Conservation (phyloP, 2,329 filamentous ascomycete genomes). For the Leptoxyphium fumago region DNA sequence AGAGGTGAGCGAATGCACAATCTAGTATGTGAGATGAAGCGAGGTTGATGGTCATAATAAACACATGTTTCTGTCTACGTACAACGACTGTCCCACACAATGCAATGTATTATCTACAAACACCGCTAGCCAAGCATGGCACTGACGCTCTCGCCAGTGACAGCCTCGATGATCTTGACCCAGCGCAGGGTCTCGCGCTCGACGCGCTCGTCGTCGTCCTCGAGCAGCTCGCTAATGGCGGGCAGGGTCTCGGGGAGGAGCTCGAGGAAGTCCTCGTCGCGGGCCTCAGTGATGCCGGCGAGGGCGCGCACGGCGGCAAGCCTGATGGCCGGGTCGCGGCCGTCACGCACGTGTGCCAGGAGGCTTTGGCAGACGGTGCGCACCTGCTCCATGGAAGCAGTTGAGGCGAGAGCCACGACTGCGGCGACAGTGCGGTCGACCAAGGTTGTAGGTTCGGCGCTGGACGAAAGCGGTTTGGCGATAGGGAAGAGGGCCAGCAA, state of each 20-base stretch:
- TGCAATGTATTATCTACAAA: constrained; percentile 37
- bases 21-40: too few species aligned
- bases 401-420: constrained; percentile 14
- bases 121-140: constrained; percentile 49
- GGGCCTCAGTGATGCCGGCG: constrained; percentile 49
- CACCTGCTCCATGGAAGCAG: constrained; percentile 76
- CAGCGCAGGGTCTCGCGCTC: constrained; percentile 79
- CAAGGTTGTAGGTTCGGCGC: constrained; percentile 17
- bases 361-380: constrained; percentile 73
- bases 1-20: too few species aligned
- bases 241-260: constrained; percentile 92
- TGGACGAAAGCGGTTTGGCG: constrained; percentile 63
- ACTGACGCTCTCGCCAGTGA: constrained; percentile 80
- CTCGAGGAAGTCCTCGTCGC: constrained; percentile 88
- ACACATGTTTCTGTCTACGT: too few species aligned
- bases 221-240: constrained; percentile 86
- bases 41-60: too few species aligned
- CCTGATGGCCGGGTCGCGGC: constrained; percentile 52
- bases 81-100: background rate
- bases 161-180: constrained; percentile 80
- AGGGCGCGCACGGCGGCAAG: constrained; percentile 72
- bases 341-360: constrained; percentile 60
- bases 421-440: background rate
- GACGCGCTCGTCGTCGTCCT: constrained; percentile 89
- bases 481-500: constrained; percentile 61